Base-by-base conservation (phyloP, 2,329 filamentous ascomycete genomes). In the Clonostachys solani region DNA sequence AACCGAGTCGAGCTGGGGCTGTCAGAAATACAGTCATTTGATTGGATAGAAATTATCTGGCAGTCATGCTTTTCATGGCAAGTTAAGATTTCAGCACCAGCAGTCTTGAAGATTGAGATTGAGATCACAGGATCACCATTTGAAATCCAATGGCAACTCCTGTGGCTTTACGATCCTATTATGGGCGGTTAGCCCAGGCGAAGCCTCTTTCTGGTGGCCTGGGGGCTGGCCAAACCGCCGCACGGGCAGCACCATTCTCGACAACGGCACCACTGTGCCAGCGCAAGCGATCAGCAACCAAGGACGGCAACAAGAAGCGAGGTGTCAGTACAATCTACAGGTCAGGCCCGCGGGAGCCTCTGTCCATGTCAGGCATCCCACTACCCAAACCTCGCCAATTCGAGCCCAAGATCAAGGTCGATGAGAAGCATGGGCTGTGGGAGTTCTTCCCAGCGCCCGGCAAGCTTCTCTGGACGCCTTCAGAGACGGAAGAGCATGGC, bases 371-470 rank as follows among this genome's bases (percentile, higher is more conserved):
- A 40, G 81, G 86, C 58, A 78, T 84, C 41, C 75, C 83, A 44
- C 72, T 96, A 47, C 92, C 92, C 1, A 77, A 80, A 60, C 92
- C 94, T 7, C 80, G 83, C 18, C 75, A 85, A 47, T 75, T 76
- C 50, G 76, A 81, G 60, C 80, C 81, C 46, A 64, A 73, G 42
- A 64, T 86, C 33, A 64, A 79, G 52, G 78, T 77, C 40, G 85
- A 90, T 61, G 76, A 82, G 29, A 71, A 92, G 54, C 94, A 99
- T 68, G 92, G 91, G 33, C 83, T 99, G 12, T 97, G 89, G 87
- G 86, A 81, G 2, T 99, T 99, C 71, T 97, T 99, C 69, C 83
- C 85, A 58, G 76, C 77, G 52, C 78, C 84, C 53, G 80, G 81
- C 53, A 80, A 83, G 59, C 69, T 84, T n/a, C 66, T 96, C 58